These are phyloP conservation scores for Picea abies DNA, from an alignment of 83 land plant genomes.

Conservation along the genomic window DNA sequence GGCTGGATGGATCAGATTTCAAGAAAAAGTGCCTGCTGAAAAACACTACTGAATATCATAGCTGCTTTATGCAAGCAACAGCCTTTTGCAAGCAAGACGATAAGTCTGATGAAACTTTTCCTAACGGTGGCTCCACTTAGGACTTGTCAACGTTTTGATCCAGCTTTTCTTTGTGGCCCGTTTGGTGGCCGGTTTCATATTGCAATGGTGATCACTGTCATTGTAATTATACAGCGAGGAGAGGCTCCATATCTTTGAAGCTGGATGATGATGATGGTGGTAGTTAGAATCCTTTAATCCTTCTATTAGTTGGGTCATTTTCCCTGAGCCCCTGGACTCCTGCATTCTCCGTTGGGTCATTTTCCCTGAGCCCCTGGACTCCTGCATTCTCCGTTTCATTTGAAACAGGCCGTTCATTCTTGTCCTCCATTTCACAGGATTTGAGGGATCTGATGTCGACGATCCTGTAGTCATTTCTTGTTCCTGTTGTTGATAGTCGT, in stretches of 20 bases:
- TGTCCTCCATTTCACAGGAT: slow-evolving; percentile 6
- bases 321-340: neutral
- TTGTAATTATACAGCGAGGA: slow-evolving; percentile 1
- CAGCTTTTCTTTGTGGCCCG: neutral
- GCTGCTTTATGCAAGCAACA: too few species aligned
- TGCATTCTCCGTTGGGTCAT: neutral
- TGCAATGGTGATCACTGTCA: neutral
- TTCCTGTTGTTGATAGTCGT: too few species aligned
- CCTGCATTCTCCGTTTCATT: neutral
- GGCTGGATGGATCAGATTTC: too few species aligned
- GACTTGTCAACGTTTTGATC: slow-evolving; percentile 9
- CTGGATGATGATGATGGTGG: neutral
- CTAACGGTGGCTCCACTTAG: slow-evolving; percentile 13
- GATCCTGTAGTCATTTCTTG: too few species aligned
- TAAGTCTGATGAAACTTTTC: neutral
- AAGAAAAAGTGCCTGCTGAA: too few species aligned
- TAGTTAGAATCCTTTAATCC: neutral
- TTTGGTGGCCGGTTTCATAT: neutral
- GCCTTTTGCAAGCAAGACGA: neutral
- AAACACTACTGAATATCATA: too few species aligned
- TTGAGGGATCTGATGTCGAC: too few species aligned
- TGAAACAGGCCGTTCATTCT: slow-evolving; percentile 1
- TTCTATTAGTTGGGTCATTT: too few species aligned
- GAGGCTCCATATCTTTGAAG: neutral
- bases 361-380: neutral